Percentiles rank a stretch among this genome's conserved stretches.
Conservation (phyloP, 352 stramenopile genomes). For the Pythium diclinum region DNA sequence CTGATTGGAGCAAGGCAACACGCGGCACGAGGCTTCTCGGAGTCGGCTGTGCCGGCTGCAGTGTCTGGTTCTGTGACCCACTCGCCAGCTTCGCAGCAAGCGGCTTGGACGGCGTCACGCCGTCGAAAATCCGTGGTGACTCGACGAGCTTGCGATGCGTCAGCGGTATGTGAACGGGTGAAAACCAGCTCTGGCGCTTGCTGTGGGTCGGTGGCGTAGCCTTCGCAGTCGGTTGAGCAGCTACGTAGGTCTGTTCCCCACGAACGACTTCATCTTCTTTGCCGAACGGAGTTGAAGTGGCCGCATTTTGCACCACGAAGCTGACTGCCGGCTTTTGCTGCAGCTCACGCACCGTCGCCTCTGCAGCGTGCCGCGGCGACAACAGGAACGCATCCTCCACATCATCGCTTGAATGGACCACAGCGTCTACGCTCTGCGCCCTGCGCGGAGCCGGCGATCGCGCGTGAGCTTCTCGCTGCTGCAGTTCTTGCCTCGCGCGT, state of each 20-base stretch:
- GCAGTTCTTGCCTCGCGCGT: slow-evolving; percentile 14
- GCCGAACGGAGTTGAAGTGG: slow-evolving; percentile 1
- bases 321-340: slow-evolving; percentile 36
- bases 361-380: slow-evolving; percentile 38
- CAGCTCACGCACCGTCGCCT: slow-evolving; percentile 30
- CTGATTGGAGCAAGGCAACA: slow-evolving; percentile 3
- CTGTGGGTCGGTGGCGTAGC: not conserved
- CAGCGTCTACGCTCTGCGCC: not conserved
- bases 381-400: slow-evolving; percentile 24
- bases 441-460: not conserved
- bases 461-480: slow-evolving; percentile 1
- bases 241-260: not conserved
- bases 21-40: not conserved
- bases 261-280: slow-evolving; percentile 22
- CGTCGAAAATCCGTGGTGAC: slow-evolving; percentile 41
- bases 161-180: slow-evolving; percentile 54
- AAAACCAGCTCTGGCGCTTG: slow-evolving; percentile 52
- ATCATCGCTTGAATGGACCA: not conserved
- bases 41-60: not conserved
- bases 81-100: slow-evolving; percentile 17
- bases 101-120: slow-evolving; percentile 38
- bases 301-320: slow-evolving; percentile 39
- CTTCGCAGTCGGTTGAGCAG: not conserved
- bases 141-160: slow-evolving; percentile 63
- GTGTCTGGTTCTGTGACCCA: not conserved